These are phyloP conservation scores for Trichophaea hybrida DNA, from an alignment of 2,329 filamentous ascomycete species.

Conservation along the genomic window DNA sequence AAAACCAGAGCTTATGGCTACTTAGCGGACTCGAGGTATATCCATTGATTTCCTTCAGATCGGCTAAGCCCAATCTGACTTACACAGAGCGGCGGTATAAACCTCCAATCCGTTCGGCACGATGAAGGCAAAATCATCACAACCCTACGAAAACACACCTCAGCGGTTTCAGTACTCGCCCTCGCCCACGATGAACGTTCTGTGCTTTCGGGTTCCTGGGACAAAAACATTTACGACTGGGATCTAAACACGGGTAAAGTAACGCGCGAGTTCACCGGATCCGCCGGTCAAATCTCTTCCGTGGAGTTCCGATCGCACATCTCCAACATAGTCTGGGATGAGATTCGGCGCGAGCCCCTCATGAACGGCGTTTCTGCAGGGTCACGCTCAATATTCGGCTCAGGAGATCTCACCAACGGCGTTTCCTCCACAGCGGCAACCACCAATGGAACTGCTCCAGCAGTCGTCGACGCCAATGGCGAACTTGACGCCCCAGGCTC, in stretches of 20 bases:
- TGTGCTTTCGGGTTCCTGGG: constrained; percentile 87
- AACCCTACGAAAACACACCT: constrained; percentile 68
- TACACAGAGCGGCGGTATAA: constrained; percentile 61
- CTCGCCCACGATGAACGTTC: constrained; percentile 74
- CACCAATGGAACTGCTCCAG: constrained; percentile 9
- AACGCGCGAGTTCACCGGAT: constrained; percentile 56
- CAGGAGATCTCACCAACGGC: constrained; percentile 18
- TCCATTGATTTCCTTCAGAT: neutral
- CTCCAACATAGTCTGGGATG: constrained; percentile 47
- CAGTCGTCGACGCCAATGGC: constrained; percentile 14
- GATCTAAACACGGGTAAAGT: constrained; percentile 75
- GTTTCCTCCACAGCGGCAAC: constrained; percentile 3
- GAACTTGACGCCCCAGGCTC: constrained; percentile 25
- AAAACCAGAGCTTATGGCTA: constrained; percentile 81
- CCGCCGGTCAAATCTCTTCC: constrained; percentile 69
- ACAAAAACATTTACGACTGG: constrained; percentile 89
- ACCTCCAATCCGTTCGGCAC: constrained; percentile 81
- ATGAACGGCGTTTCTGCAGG: constrained; percentile 40
- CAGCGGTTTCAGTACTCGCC: constrained; percentile 76
- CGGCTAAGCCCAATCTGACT: neutral
- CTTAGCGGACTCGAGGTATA: constrained; percentile 62
- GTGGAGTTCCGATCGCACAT: constrained; percentile 73
- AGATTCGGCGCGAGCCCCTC: constrained; percentile 43
- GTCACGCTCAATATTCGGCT: constrained; percentile 3
- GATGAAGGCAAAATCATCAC: constrained; percentile 85